phyloP scores from a whole-genome alignment of 805 yeast species.

The Candida hispaniensis region DNA sequence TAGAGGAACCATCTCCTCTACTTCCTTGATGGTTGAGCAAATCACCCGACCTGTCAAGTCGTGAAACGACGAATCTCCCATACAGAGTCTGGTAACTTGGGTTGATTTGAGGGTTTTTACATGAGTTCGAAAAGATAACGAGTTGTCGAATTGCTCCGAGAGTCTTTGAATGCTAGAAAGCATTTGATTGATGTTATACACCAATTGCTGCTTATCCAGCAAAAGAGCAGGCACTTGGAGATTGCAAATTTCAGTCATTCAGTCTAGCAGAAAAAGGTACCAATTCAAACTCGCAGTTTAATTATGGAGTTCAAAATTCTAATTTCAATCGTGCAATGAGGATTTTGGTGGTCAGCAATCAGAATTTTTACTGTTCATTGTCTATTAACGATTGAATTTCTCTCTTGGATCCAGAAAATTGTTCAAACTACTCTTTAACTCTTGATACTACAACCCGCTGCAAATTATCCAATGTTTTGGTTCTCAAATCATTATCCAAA shows the following conservation, averaged over 20 bases:
- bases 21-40: constrained; percentile 61
- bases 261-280: too few species aligned
- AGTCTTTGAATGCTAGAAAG: constrained; percentile 1
- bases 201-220: constrained; percentile 1
- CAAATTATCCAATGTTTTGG: too few species aligned
- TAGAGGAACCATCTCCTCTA: constrained; percentile 40
- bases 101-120: constrained; percentile 65
- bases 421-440: too few species aligned
- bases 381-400: too few species aligned
- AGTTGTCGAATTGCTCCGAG: constrained; percentile 12
- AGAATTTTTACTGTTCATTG: too few species aligned
- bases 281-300: too few species aligned
- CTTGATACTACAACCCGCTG: too few species aligned
- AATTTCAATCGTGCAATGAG: too few species aligned
- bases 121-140: constrained; percentile 51
- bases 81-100: constrained; percentile 47
- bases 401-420: too few species aligned
- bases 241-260: constrained; percentile 5
- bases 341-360: too few species aligned
- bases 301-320: too few species aligned
- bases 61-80: constrained; percentile 28
- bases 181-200: constrained; percentile 3
- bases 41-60: constrained; percentile 34
- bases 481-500: too few species aligned
- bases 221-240: constrained; percentile 9